Evolutionary conservation across 2,329 filamentous ascomycete genomes (phyloP), one percentile per base, ranked within the genome.

Genomic region (Curvularia eragrostidis): DNA sequence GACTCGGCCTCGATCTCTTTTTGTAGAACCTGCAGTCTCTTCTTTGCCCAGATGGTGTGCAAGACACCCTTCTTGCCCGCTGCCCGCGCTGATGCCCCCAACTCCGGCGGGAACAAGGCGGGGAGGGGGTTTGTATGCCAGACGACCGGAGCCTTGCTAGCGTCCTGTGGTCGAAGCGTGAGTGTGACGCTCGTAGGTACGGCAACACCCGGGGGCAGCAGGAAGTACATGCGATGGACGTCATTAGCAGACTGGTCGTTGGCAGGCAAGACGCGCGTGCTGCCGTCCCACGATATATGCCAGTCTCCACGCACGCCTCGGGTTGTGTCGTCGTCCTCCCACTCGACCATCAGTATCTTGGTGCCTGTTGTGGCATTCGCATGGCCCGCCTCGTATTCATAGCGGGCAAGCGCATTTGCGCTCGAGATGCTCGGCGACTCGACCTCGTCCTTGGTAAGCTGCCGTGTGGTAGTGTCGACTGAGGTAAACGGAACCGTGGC

Each of bases 311-410:
- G 72, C 15, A 82, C 63, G 10, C 77, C 77, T 50, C 80, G 77
- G 2, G 79, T 82, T 41, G 79, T 75, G 58, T 83, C 79, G 64
- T 85, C 84, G 51, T 89, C 86, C 73, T 91, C 87, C 93, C 93
- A 97, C 76, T 97, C 92, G 38, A 96, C 89, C 91, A 97, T 95
- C 67, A 97, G 81, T 62, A 97, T 89, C 80, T 96, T 97, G 62
- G 91, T 96, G 39, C 92, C 92, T 64, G 93, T 89, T 41, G 64
- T 65, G 51, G 59, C 59, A 69, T 91, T 91, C 48, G 87, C 89
- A 74, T 85, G 86, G 34, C 88, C 89, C 0, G 86, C 82, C 77
- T 93, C 90, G 73, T 96, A 96, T 75, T 97, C 93, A 77, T 96
- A 97, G 58, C 93, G 88, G 44, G 91, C 89, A 44, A 92, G 82